Base-by-base conservation (phyloP, 768 basidiomycete species). In the Kwoniella newhampshirensis region DNA sequence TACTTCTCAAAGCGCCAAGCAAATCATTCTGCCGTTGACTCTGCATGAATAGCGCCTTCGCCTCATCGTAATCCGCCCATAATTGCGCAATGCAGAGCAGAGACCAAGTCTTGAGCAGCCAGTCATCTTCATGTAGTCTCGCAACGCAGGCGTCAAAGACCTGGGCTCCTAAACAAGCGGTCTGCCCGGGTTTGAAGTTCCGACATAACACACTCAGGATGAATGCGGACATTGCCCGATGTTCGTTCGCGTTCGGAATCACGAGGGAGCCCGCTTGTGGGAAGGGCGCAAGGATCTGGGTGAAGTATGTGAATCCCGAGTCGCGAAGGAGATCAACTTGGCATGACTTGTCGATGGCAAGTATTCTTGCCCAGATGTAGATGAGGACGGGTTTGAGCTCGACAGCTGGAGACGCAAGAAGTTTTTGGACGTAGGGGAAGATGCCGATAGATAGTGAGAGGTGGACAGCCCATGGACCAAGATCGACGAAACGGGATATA, bases 391-490 rank as follows among this genome's bases (percentile, higher is more conserved):
- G 96, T 25, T 91, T 87, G n/a, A 98, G 82, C 67, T 98, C 94
- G 63, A 87, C 86, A 1, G 92, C 89, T 0, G 92, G 91, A 0
- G 94, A 92, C 77, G 96, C 92, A 6, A 99, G 82, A 4, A 99
- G 83, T 70, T 96, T 93, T 54, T 91, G 89, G 48, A 98, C 97
- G 74, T 98, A 99, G 3, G 96, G 94, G 80, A 97, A 98, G 70
- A 98, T 97, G 12, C 96, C 96, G 67, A 99, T 97, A 5, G 88
- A 87, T 32, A 99, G 81, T 12, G 94, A 92, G 13, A 97, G 84
- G 65, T 96, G 88, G 45, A 98, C 96, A 0, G 96, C 96, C 94
- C 96, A 98, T 12, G 96, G 93, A 0, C 96, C 96, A 6, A 99
- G 84, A 73, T 99, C 96, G 67, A 98, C 91, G 66, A 98, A 99